These are phyloP conservation scores for Eucalyptus virginea DNA, from an alignment of 345 rosid genomes.

Conservation along the genomic window DNA sequence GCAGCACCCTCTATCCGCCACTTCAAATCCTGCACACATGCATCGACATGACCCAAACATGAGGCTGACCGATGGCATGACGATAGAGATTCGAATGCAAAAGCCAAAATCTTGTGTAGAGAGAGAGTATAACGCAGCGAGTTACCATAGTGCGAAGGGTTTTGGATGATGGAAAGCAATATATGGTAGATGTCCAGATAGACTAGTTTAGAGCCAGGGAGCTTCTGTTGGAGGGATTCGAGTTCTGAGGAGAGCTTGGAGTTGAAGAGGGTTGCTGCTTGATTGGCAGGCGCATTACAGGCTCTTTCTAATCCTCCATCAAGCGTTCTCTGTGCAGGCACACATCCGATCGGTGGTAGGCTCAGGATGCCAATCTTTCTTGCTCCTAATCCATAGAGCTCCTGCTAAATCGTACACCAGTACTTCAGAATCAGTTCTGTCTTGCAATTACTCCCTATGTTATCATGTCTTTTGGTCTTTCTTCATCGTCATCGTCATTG, in stretches of 20 bases:
- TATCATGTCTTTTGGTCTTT: not conserved
- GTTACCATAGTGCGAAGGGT: conserved; percentile 42
- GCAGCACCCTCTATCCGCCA: conserved; percentile 45
- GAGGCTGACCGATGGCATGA: not conserved
- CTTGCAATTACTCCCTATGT: not conserved
- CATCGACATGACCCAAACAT: not conserved
- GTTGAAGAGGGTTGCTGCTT: conserved; percentile 45
- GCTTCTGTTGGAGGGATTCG: conserved; percentile 8
- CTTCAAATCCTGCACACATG: conserved; percentile 42
- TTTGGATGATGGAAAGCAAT: conserved; percentile 20
- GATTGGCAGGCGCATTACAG: conserved; percentile 29
- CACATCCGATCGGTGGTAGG: conserved; percentile 59
- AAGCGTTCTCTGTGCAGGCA: conserved; percentile 61
- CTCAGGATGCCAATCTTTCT: conserved; percentile 37
- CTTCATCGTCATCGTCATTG: not conserved
- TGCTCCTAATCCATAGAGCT: conserved; percentile 42
- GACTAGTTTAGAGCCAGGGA: conserved; percentile 10
- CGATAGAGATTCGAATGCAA: not conserved
- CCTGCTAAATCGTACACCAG: conserved; percentile 12
- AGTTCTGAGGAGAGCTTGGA: conserved; percentile 27
- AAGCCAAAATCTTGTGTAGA: no score
- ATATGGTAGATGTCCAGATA: conserved; percentile 22
- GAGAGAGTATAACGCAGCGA: not conserved
- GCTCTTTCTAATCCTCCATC: conserved; percentile 43
- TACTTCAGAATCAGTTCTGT: not conserved